A percentile compares a stretch with the other conserved stretches of the same genome.
phyloP scores from a whole-genome alignment of 192 early-diverging fungal genomes.

The Cetraspora pellucida region DNA sequence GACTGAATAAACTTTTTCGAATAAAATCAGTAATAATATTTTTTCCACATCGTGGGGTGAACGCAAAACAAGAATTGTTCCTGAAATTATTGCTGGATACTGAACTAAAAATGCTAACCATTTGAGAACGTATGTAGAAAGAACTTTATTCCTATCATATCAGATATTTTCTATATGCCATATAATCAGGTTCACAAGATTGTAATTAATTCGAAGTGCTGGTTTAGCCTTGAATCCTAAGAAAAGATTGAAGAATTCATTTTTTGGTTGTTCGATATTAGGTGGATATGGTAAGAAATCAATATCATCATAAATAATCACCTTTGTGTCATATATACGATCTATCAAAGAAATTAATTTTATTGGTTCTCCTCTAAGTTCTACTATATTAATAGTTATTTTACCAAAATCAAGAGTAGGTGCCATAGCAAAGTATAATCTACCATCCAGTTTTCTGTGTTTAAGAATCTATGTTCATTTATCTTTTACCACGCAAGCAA shows the following conservation, averaged over 20 bases:
- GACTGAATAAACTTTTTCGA: background rate
- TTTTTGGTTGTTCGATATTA: background rate
- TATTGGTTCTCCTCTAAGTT: background rate
- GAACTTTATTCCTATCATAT: too few relatives aligned
- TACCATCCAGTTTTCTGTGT: constrained; percentile 5
- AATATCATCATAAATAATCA: constrained; percentile 25
- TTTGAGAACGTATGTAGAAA: background rate
- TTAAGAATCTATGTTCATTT: constrained; percentile 11
- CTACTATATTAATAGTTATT: background rate
- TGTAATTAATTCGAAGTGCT: constrained; percentile 3
- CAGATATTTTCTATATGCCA: constrained; percentile 2
- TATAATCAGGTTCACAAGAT: background rate
- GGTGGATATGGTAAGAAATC: background rate
- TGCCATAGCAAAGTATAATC: constrained; percentile 1
- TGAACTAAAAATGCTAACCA: background rate
- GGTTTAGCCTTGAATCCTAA: background rate
- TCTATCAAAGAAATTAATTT: constrained; percentile 6
- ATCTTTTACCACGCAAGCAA: background rate
- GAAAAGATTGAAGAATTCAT: background rate
- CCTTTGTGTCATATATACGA: background rate
- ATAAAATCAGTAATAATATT: constrained; percentile 24
- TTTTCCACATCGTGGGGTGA: background rate
- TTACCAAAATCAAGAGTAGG: background rate
- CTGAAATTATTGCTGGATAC: background rate
- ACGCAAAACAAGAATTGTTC: background rate